Evolutionary conservation across 352 stramenopile genomes (phyloP).

Genomic region (Globisporangium barbulae): DNA sequence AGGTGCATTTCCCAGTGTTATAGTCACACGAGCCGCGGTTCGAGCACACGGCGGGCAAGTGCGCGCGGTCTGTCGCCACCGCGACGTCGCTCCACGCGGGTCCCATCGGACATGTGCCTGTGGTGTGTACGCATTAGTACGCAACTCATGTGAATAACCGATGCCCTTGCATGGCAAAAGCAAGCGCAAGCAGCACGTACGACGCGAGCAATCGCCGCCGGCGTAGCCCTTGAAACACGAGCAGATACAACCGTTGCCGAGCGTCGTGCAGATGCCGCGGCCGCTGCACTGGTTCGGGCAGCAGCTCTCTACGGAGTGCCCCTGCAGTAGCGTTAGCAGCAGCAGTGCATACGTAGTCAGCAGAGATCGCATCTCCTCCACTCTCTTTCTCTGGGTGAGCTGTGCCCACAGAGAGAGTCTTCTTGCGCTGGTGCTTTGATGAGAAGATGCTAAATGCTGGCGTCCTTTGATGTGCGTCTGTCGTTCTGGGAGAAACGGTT

Average conservation of each 20-base stretch:
- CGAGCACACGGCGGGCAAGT: slow-evolving; percentile 55
- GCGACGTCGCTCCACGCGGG: slow-evolving; percentile 59
- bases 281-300: slow-evolving; percentile 66
- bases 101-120: slow-evolving; percentile 47
- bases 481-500: neutral
- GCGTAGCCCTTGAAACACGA: slow-evolving; percentile 84
- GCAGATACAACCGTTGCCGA: slow-evolving; percentile 70
- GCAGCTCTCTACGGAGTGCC: slow-evolving; percentile 21
- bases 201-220: slow-evolving; percentile 89
- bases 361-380: neutral
- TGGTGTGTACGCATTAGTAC: slow-evolving; percentile 8
- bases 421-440: neutral
- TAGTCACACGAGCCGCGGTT: slow-evolving; percentile 68
- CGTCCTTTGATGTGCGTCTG: slow-evolving; percentile 2
- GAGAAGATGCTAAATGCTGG: neutral
- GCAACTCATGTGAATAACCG: no score
- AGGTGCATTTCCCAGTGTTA: slow-evolving; percentile 60
- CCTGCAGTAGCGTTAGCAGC: slow-evolving; percentile 14
- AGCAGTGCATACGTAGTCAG: slow-evolving; percentile 3
- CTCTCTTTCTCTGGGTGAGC: neutral
- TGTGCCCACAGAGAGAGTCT: neutral
- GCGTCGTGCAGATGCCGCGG: slow-evolving; percentile 54
- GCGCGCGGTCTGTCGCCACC: slow-evolving; percentile 46
- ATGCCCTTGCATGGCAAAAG: neutral
- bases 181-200: slow-evolving; percentile 18